Conservation (phyloP, 2,329 filamentous ascomycete species). For the Teratosphaeria pseudoeucalypti region DNA sequence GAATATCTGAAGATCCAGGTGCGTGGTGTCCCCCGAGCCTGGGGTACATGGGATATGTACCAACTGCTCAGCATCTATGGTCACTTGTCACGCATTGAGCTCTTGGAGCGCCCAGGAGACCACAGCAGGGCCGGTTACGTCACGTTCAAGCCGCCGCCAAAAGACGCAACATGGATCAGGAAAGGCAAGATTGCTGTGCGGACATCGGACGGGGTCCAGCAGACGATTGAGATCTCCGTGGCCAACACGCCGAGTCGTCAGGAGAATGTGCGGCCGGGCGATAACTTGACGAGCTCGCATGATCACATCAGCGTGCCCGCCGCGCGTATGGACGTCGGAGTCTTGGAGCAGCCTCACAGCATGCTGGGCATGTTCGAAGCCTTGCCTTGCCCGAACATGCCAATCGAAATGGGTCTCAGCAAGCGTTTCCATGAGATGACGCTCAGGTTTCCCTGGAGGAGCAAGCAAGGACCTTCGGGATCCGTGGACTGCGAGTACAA, state of each 20-base stretch:
- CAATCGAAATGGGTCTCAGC: neutral
- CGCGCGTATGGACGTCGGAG: neutral
- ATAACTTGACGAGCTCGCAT: neutral
- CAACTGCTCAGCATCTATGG: neutral
- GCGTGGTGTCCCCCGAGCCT: neutral
- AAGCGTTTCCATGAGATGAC: neutral
- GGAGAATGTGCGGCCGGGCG: neutral
- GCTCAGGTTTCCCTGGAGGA: neutral
- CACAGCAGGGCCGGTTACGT: neutral
- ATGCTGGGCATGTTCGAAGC: neutral
- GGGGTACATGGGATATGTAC: neutral
- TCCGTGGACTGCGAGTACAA: conserved; percentile 20
- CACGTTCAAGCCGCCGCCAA: neutral
- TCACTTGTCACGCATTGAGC: conserved; percentile 1
- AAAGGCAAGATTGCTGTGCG: neutral
- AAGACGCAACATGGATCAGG: neutral
- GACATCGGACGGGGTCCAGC: neutral
- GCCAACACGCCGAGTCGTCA: neutral
- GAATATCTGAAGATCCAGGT: neutral
- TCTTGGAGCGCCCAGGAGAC: neutral
- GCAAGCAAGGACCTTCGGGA: neutral
- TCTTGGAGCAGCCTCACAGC: neutral
- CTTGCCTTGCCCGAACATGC: neutral
- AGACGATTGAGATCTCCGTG: neutral
- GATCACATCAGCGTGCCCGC: neutral